phyloP scores from a whole-genome alignment of 169 alveolate genomes.

The Eimeria praecox region DNA sequence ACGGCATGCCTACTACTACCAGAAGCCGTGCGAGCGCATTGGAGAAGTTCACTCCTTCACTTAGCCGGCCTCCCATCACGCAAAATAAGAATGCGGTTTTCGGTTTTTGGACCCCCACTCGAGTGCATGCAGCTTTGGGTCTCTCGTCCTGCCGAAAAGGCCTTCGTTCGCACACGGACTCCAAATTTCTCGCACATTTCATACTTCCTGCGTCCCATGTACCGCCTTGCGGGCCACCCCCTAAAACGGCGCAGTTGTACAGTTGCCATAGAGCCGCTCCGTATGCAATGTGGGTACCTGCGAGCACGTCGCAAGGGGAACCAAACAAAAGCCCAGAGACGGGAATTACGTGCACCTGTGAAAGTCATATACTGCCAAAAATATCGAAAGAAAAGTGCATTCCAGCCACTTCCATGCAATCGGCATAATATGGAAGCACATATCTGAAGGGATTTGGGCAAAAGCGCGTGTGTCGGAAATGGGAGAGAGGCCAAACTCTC shows the following conservation, averaged over 20 bases:
- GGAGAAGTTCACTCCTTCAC: constrained; percentile 98
- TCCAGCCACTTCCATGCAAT: background rate
- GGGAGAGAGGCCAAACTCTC: background rate
- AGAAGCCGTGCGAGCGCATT: constrained; percentile 97
- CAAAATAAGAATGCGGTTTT: constrained; percentile 74
- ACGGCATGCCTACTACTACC: constrained; percentile 97
- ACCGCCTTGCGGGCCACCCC: background rate
- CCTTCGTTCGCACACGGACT: background rate
- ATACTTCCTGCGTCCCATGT: background rate
- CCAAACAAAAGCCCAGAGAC: background rate
- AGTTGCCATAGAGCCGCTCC: constrained; percentile 37
- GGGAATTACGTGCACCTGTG: background rate
- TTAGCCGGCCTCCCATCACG: constrained; percentile 95
- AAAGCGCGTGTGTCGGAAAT: background rate
- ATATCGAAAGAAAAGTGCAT: background rate
- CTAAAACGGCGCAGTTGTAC: constrained; percentile 28
- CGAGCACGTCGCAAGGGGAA: background rate
- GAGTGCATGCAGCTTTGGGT: background rate
- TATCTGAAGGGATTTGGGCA: background rate
- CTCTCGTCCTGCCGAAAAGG: background rate
- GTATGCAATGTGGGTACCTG: constrained; percentile 32
- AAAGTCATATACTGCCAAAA: background rate
- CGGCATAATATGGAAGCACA: background rate
- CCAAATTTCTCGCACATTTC: background rate
- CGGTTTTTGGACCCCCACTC: background rate